Conservation (phyloP, 768 basidiomycete species). For the Suillus variegatus region DNA sequence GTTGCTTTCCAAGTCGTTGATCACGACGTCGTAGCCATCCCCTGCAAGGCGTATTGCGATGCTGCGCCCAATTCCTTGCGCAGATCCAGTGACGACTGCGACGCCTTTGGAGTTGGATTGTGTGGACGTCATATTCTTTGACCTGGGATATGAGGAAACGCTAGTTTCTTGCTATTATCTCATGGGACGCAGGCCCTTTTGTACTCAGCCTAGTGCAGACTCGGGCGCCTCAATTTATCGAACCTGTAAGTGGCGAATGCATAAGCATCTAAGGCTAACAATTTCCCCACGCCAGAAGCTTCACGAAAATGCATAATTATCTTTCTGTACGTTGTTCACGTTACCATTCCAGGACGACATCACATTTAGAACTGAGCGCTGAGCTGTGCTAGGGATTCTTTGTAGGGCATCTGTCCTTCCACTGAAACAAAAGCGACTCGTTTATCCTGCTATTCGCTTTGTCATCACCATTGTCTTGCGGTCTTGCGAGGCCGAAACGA, state of each 20-base stretch:
- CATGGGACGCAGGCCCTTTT: background rate
- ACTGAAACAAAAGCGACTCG: background rate
- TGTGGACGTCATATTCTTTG: background rate
- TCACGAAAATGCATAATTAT: background rate
- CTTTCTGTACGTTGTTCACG: background rate
- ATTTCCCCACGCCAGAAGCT: too few species aligned
- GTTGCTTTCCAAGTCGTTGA: constrained; percentile 35
- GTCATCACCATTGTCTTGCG: background rate
- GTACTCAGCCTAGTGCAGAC: too few species aligned
- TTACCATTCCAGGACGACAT: background rate
- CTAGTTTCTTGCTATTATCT: background rate
- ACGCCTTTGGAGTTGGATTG: constrained; percentile 23
- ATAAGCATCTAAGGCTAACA: too few species aligned
- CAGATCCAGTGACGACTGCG: constrained; percentile 34
- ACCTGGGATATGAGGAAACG: background rate
- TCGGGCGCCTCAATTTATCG: too few species aligned
- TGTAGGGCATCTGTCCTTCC: background rate
- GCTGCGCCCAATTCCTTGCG: constrained; percentile 33
- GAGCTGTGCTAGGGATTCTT: background rate
- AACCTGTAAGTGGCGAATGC: too few species aligned
- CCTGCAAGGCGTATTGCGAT: constrained; percentile 38
- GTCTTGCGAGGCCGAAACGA: background rate
- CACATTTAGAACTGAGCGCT: background rate
- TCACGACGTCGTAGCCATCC: constrained; percentile 37
- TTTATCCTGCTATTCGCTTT: background rate